A percentile compares a stretch with the other conserved stretches of the same genome.
Evolutionary conservation across 495 filamentous ascomycete species (phyloP).

Genomic region (Xylaria venustula): DNA sequence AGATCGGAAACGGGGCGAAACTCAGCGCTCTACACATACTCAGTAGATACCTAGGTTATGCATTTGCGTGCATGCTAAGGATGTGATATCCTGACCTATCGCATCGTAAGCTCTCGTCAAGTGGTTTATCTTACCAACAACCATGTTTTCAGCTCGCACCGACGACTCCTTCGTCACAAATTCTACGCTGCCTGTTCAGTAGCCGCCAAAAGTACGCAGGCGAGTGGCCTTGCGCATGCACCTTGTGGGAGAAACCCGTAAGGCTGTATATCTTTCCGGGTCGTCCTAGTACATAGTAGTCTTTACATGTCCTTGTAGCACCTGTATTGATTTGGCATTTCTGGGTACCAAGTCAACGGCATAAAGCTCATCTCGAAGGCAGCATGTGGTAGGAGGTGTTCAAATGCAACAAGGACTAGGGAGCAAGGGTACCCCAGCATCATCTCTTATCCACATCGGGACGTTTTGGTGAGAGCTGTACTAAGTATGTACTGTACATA

Average conservation of each 20-base stretch:
- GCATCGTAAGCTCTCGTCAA: not conserved
- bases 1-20: not conserved
- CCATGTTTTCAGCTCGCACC: constrained; percentile 6
- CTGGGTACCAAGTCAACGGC: not conserved
- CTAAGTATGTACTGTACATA: too few relatives aligned
- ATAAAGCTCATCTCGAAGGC: constrained; percentile 1
- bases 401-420: constrained; percentile 12
- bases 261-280: not conserved
- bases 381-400: constrained; percentile 9
- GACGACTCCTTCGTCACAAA: not conserved
- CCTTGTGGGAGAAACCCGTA: not conserved
- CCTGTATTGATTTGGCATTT: not conserved
- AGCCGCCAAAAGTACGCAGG: not conserved
- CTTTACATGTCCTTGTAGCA: not conserved
- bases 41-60: too few relatives aligned
- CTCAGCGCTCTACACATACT: not conserved
- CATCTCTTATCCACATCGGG: constrained; percentile 10
- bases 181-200: not conserved
- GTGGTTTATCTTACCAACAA: not conserved
- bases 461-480: constrained; percentile 2
- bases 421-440: constrained; percentile 11
- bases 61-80: too few relatives aligned
- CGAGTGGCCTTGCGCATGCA: not conserved
- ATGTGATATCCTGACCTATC: constrained; percentile 9
- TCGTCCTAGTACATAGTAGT: not conserved